phyloP scores from a whole-genome alignment of 306 rosid genomes.

The Luffa acutangula region DNA sequence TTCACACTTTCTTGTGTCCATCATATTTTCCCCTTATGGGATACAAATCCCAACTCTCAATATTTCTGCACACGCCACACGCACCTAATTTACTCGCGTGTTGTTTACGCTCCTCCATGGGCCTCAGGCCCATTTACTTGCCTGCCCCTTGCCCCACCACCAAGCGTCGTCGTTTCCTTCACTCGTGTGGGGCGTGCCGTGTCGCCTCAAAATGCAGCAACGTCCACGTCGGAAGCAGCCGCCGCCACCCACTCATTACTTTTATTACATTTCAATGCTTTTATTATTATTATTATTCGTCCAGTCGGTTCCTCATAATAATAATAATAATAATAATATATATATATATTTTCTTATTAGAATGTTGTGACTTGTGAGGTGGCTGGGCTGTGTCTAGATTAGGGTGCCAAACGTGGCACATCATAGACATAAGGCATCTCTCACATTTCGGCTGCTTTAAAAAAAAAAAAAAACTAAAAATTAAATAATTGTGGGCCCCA shows the following conservation, averaged over 20 bases:
- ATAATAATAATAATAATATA: not conserved
- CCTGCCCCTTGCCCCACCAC: not conserved
- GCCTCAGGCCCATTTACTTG: not conserved
- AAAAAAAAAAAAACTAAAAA: not conserved
- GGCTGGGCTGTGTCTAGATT: not conserved
- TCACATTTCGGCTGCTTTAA: conserved; percentile 4
- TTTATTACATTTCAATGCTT: not conserved
- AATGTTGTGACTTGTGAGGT: not conserved
- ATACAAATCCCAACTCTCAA: not conserved
- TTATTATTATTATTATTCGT: not conserved
- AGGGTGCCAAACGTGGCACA: conserved; percentile 3
- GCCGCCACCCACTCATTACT: not conserved
- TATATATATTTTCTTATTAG: not conserved
- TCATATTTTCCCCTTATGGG: not conserved
- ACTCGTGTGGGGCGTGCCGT: not conserved
- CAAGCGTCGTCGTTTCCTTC: not conserved
- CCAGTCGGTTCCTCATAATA: not conserved
- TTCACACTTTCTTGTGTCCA: not conserved
- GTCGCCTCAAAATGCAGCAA: conserved; percentile 4
- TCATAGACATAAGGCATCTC: not conserved
- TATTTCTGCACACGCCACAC: not conserved
- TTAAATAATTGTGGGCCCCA: conserved; percentile 11
- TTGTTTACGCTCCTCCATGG: not conserved
- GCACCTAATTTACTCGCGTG: not conserved
- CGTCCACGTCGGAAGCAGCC: conserved; percentile 3